Evolutionary conservation across 495 filamentous ascomycete species (phyloP), one percentile per base, ranked within the genome.

Genomic region (Hypoxylon lenormandii): DNA sequence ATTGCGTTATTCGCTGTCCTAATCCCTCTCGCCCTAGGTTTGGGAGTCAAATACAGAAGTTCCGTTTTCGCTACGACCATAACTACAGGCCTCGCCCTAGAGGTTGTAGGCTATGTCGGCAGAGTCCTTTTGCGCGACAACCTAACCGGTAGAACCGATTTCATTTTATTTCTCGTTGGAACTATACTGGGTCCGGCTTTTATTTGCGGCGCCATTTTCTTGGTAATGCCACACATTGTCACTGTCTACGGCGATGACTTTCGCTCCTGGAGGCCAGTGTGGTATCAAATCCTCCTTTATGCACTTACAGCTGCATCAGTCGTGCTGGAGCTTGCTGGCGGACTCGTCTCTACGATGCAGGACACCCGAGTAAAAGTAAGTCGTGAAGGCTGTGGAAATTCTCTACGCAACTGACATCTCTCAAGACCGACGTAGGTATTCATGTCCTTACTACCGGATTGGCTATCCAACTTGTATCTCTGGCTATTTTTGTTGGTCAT

Each of bases 91-190:
- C 66, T 82, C 10, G 64, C 76, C 2, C 50, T 80, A 4, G 80
- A 82, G 22, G 71, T 80, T 21, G 42, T 79, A 22, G 80, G 80
- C 33, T 82, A 82, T 57, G 66, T 78, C 22, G 80, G 76, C 4
- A 73, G 77, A 47, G 42, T 82, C 15, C 49, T 84, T 46, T 69
- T 81, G 23, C 66, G 67, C 23, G 56, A 40, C 36, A 63, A 75
- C 53, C 66, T 64, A 4, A 68, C 71, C 5, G 76, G 68, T 43
- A 59, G 60, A 22, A 51, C 58, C 12, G 65, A 48, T 30, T 79
- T 81, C 22, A 60, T 71, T 15, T 30, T 82, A 1, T 81, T 75
- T 23, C 70, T 84, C 50, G 46, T 79, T 10, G 82, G 81, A 37
- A 81, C 76, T 1, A 63, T 77, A 15, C 65, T 78, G 49, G 82